Base-by-base conservation (phyloP, 192 early-diverging fungal species). In the Podila clonocystis region DNA sequence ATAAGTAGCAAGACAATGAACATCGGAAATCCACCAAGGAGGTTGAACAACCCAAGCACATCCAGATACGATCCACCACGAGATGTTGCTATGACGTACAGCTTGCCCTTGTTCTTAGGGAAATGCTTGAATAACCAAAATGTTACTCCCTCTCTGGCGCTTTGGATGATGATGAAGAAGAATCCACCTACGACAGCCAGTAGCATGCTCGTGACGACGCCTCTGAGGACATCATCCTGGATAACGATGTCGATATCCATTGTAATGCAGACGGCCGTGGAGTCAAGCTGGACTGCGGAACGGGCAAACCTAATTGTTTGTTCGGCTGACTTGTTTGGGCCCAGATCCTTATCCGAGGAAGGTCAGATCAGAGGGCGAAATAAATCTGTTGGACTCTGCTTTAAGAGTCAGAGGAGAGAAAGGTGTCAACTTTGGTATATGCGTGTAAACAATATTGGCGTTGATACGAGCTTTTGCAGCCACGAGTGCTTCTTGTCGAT, bases 141-240 rank as follows among this genome's bases (percentile, higher is more conserved):
- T 19, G 65, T 66, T 9, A 66, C 48, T 52, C 45, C 50, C 28
- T 66, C 65, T 66, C 65, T 50, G 50, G 50, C 65, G 49, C 49
- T 55, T 66, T 66, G 65, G 50, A 66, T 19, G 65, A 66, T 66
- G 50, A 66, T 33, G 65, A 66, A 26, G 65, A 66, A 57, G 29
- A 66, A 50, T 50, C 45, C 49, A 31, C 65, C 65, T 26, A 66
- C 29, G 50, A 66, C 19, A 66, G 49, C 50, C 49, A 66, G 29
- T 9, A 66, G 65, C 65, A 52, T 55, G 49, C 65, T 55, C 5
- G 50, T 66, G 50, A 66, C 65, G 38, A 66, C 34, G 48, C 65
- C 65, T 20, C 65, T 50, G 38, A 55, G 36, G 9, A 38, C 36
- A 38, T 38, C 36, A 38, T 38, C 36, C 9, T 38, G 4, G 61